Evolutionary conservation across 73 alveolate species (phyloP).

Genomic region (Symbiodinium pilosum): DNA sequence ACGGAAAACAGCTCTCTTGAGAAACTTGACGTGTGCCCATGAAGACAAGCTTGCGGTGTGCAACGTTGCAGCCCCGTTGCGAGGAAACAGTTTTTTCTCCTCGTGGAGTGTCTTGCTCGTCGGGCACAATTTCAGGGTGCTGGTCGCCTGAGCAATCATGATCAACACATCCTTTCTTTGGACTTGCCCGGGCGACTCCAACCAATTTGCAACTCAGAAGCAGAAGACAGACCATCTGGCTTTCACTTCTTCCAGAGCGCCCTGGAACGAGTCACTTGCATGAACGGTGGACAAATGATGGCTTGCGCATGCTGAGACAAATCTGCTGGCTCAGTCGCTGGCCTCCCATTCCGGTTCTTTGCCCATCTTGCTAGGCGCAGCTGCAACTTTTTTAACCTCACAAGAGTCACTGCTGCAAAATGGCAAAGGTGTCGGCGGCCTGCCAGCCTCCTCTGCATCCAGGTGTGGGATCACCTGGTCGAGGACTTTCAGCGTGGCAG

Average conservation of each 20-base stretch:
- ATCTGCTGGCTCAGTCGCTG: not conserved
- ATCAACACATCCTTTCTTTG: not conserved
- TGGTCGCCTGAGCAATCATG: slow-evolving; percentile 7
- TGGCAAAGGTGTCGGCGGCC: not conserved
- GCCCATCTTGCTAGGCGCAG: slow-evolving; percentile 70
- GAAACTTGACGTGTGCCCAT: too few species aligned
- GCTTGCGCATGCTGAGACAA: not conserved
- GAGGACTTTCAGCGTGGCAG: slow-evolving; percentile 40
- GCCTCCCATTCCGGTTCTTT: slow-evolving; percentile 91
- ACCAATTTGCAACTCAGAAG: too few species aligned
- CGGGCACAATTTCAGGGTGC: slow-evolving; percentile 76
- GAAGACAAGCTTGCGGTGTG: too few species aligned
- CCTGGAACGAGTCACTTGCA: not conserved
- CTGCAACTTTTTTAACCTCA: slow-evolving; percentile 46
- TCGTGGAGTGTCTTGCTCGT: slow-evolving; percentile 89
- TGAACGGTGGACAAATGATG: not conserved
- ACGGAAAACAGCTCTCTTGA: not conserved
- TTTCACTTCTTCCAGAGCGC: slow-evolving; percentile 30
- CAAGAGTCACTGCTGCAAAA: too few species aligned
- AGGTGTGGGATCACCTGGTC: slow-evolving; percentile 33
- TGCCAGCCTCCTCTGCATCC: slow-evolving; percentile 61
- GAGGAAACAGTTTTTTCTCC: slow-evolving; percentile 81
- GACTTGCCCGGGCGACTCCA: not conserved
- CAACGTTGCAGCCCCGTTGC: slow-evolving; percentile 15
- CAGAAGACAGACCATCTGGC: slow-evolving; percentile 36